Base-by-base conservation (phyloP, 2,329 filamentous ascomycete species). In the Fusarium longipes region DNA sequence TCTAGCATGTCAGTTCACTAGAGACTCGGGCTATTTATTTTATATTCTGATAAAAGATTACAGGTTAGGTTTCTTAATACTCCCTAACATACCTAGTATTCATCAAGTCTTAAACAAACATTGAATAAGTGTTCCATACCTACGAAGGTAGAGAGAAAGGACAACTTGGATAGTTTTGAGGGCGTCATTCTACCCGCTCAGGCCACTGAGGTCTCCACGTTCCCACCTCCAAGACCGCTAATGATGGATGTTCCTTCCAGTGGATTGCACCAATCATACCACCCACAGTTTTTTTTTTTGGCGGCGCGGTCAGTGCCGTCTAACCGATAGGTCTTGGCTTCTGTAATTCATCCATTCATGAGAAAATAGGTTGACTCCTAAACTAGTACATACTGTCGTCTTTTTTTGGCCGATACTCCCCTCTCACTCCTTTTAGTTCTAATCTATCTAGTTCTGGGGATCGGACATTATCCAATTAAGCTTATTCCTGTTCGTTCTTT, bases 271-370 rank as follows among this genome's bases (percentile, higher is more conserved):
- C 45, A 49, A 49, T 49, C 10, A 49, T 14, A 20, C 15, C 7
- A 18, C 12, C 10, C 8, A n/a, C 24, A 18, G 5, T 9, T 11
- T 17, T 27, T 27, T 9, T 11, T 17, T 27, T 27, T 49, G 15
- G 32, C 35, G 45, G 15, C 22, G 22, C 30, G 22, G 45, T 25
- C 45, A 38, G 32, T 36, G 30, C 45, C 45, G 45, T 49, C 45
- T 49, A 49, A 49, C 32, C 45, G 45, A 18, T 22, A 25, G 20
- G 45, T 49, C 45, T 49, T 49, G 29, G 38, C 49, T 49, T 25
- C 32, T 27, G 12, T 25, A 18, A 8, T 33, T 36, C 22, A 38
- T 49, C 38, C 25, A 49, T 18, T 33, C n/a, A n/a, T n/a, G n/a
- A n/a, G n/a, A n/a, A 49, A 49, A 33, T 15, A 25, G 5, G 5